These are phyloP conservation scores for Colletotrichum higginsianum DNA, from an alignment of 2,329 filamentous ascomycete genomes.

Conservation along the genomic window DNA sequence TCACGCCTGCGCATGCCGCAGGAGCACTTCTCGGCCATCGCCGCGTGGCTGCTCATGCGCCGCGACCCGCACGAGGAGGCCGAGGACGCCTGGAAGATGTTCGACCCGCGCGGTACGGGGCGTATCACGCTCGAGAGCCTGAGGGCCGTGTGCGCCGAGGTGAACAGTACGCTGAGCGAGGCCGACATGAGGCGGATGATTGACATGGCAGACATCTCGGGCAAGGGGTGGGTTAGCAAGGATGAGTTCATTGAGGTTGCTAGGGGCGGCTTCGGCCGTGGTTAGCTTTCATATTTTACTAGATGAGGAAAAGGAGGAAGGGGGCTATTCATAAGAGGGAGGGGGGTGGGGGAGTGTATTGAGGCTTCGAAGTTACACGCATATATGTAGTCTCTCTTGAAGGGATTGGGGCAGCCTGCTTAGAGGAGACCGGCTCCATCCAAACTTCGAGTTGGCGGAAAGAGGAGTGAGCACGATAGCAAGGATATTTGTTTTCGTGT, in stretches of 20 bases:
- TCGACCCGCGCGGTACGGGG: slow-evolving; percentile 93
- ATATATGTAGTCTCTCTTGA: not conserved
- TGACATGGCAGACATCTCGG: slow-evolving; percentile 96
- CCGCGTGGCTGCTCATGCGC: slow-evolving; percentile 84
- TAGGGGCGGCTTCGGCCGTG: slow-evolving; percentile 37
- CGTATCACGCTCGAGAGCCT: slow-evolving; percentile 92
- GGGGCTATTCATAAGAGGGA: not conserved
- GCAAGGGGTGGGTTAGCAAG: slow-evolving; percentile 83
- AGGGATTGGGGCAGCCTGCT: not conserved
- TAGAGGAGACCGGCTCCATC: not conserved
- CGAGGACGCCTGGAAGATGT: slow-evolving; percentile 89
- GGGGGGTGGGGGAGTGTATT: no score
- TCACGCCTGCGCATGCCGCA: slow-evolving; percentile 81
- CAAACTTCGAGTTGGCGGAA: not conserved
- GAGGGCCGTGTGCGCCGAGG: slow-evolving; percentile 86
- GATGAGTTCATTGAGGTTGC: slow-evolving; percentile 78
- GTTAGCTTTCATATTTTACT: not conserved
- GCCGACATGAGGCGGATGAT: slow-evolving; percentile 97
- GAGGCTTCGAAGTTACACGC: not conserved
- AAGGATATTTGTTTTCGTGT: not conserved
- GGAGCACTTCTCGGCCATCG: slow-evolving; percentile 80
- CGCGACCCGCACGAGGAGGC: slow-evolving; percentile 94
- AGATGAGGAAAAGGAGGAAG: not conserved
- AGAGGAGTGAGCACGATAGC: not conserved
- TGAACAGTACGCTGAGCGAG: slow-evolving; percentile 88